These are phyloP conservation scores for Coprinopsis marcescibilis DNA, from an alignment of 768 basidiomycete genomes.

Conservation along the genomic window DNA sequence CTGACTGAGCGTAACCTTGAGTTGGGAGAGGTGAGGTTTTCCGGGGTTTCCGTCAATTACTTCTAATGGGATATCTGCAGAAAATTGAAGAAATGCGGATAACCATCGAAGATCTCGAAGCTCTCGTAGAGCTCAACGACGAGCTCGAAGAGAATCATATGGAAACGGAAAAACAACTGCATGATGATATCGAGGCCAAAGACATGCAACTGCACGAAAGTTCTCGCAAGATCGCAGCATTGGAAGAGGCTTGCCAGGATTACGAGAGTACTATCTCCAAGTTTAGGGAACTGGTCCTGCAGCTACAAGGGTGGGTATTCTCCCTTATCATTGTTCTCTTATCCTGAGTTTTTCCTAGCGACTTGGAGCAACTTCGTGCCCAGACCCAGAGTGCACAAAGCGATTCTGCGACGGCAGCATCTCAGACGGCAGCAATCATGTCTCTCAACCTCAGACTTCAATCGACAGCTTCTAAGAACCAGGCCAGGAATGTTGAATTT, in stretches of 20 bases:
- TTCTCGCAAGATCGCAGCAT: slow-evolving; percentile 49
- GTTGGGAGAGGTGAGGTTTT: slow-evolving; percentile 67
- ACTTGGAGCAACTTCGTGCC: slow-evolving; percentile 76
- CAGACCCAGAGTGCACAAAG: slow-evolving; percentile 82
- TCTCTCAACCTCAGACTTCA: slow-evolving; percentile 93
- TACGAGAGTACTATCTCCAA: slow-evolving; percentile 84
- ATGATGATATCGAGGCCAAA: slow-evolving; percentile 79
- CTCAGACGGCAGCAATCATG: slow-evolving; percentile 90
- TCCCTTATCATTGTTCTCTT: too few relatives aligned
- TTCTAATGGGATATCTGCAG: slow-evolving; percentile 31
- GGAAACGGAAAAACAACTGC: slow-evolving; percentile 87
- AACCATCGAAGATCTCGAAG: slow-evolving; percentile 93
- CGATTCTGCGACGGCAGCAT: slow-evolving; percentile 77
- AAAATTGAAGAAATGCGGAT: slow-evolving; percentile 98
- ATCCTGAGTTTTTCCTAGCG: too few relatives aligned
- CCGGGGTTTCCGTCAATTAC: background rate
- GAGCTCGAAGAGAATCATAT: slow-evolving; percentile 96
- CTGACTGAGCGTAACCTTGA: slow-evolving; percentile 91
- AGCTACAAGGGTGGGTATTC: too few relatives aligned
- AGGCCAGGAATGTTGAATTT: slow-evolving; percentile 82
- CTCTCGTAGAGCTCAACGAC: slow-evolving; percentile 92
- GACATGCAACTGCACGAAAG: slow-evolving; percentile 70
- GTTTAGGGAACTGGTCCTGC: slow-evolving; percentile 87
- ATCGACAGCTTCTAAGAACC: slow-evolving; percentile 85
- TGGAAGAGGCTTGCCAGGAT: slow-evolving; percentile 81